Percentiles rank a stretch among this genome's conserved stretches.
These are phyloP conservation scores for Wickerhamomyces pijperi DNA, from an alignment of 805 yeast genomes.

Conservation along the genomic window DNA sequence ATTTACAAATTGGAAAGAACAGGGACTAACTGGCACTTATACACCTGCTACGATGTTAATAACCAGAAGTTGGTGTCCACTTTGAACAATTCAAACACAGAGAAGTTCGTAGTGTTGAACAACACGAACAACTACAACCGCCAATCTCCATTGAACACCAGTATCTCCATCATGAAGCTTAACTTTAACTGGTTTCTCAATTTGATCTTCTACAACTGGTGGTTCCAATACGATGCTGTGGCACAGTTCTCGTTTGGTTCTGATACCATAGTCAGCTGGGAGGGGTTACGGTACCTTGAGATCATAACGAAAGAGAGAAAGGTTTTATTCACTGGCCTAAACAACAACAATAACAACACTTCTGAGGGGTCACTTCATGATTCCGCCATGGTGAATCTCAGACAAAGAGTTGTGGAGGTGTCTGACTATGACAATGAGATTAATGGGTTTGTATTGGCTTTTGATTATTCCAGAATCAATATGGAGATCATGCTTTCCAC, in stretches of 20 bases:
- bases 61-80: conserved; percentile 9
- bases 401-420: conserved; percentile 11
- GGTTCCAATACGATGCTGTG: neutral
- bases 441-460: conserved; percentile 7
- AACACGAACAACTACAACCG: conserved; percentile 1
- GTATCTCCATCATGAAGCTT: conserved; percentile 12
- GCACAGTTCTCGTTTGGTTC: conserved; percentile 13
- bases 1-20: conserved; percentile 7
- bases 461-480: conserved; percentile 15
- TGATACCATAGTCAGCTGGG: conserved; percentile 12
- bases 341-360: neutral
- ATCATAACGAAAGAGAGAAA: conserved; percentile 5
- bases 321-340: neutral
- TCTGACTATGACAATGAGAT: conserved; percentile 8
- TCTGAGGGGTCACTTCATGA: neutral
- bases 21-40: conserved; percentile 11
- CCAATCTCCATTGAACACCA: conserved; percentile 10
- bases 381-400: conserved; percentile 1
- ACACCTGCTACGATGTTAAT: neutral
- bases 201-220: neutral
- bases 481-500: conserved; percentile 15
- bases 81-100: conserved; percentile 6
- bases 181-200: conserved; percentile 1
- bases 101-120: conserved; percentile 12
- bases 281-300: conserved; percentile 13